Conservation (phyloP, 148 eudicot species). For the Chenopodium formosanum region DNA sequence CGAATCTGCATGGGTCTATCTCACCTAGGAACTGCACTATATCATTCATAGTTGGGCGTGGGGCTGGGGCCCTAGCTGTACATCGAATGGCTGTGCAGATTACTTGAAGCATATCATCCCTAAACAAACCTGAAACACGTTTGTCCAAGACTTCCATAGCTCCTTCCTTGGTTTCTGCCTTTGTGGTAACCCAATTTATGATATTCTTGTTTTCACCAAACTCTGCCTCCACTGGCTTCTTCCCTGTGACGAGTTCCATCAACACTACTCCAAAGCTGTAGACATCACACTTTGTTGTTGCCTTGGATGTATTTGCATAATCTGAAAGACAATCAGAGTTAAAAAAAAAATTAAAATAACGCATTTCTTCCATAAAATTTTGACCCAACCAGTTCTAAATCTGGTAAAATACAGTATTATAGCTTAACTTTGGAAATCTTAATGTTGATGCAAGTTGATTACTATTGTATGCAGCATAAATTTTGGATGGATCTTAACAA, state of each 20-base stretch:
- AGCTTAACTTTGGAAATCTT: not conserved
- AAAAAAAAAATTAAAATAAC: not conserved
- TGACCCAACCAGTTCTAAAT: not conserved
- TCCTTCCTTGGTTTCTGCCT: slow-evolving; percentile 79
- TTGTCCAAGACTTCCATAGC: slow-evolving; percentile 72
- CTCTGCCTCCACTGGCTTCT: slow-evolving; percentile 85
- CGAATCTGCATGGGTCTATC: slow-evolving; percentile 68
- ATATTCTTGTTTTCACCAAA: slow-evolving; percentile 94
- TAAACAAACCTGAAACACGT: slow-evolving; percentile 47
- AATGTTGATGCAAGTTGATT: not conserved
- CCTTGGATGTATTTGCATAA: slow-evolving; percentile 82
- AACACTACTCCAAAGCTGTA: slow-evolving; percentile 95
- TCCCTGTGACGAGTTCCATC: slow-evolving; percentile 90
- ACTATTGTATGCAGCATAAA: not conserved
- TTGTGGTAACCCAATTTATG: slow-evolving; percentile 76
- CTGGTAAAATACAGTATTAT: not conserved
- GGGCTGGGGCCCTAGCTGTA: slow-evolving; percentile 50
- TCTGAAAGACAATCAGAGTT: slow-evolving; percentile 40
- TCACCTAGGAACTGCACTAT: slow-evolving; percentile 71
- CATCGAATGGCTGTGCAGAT: slow-evolving; percentile 74
- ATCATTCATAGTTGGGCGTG: slow-evolving; percentile 86
- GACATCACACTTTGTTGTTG: slow-evolving; percentile 86
- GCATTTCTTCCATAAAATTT: not conserved
- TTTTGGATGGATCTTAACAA: not conserved
- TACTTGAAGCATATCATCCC: slow-evolving; percentile 69